These are phyloP conservation scores for Spathaspora passalidarum DNA, from an alignment of 805 yeast species.

Conservation along the genomic window DNA sequence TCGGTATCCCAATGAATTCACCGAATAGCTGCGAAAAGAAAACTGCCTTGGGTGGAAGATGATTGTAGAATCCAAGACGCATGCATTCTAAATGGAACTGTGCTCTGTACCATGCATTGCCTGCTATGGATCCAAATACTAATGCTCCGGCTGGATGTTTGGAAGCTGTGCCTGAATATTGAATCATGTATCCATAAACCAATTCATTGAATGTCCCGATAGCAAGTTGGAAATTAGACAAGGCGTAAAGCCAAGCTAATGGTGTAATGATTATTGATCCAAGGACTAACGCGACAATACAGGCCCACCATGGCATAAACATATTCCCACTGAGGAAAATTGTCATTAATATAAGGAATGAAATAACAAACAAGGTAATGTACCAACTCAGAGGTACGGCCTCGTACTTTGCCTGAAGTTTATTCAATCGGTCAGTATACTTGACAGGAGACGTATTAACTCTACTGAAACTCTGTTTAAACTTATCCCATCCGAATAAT, in stretches of 20 bases:
- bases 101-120: conserved; percentile 52
- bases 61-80: conserved; percentile 52
- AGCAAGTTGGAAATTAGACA: conserved; percentile 50
- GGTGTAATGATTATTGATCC: conserved; percentile 49
- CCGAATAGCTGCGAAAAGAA: conserved; percentile 53
- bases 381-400: conserved; percentile 49
- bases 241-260: conserved; percentile 48
- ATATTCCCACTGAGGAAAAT: conserved; percentile 31
- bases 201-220: conserved; percentile 52
- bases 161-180: conserved; percentile 17
- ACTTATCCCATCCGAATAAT: conserved; percentile 30
- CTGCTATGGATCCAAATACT: conserved; percentile 50
- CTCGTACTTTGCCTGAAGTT: conserved; percentile 33
- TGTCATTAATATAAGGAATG: conserved; percentile 32
- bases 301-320: conserved; percentile 44
- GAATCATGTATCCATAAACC: conserved; percentile 45
- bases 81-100: conserved; percentile 29
- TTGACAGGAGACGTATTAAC: not conserved
- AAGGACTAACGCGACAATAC: conserved; percentile 40
- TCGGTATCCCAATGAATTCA: conserved; percentile 50
- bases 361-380: conserved; percentile 26
- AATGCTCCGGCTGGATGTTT: conserved; percentile 48
- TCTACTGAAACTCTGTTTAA: conserved; percentile 15
- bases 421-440: conserved; percentile 42
- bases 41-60: conserved; percentile 48